Conservation (phyloP, 805 yeast genomes). For the Candida sakaeoensis region DNA sequence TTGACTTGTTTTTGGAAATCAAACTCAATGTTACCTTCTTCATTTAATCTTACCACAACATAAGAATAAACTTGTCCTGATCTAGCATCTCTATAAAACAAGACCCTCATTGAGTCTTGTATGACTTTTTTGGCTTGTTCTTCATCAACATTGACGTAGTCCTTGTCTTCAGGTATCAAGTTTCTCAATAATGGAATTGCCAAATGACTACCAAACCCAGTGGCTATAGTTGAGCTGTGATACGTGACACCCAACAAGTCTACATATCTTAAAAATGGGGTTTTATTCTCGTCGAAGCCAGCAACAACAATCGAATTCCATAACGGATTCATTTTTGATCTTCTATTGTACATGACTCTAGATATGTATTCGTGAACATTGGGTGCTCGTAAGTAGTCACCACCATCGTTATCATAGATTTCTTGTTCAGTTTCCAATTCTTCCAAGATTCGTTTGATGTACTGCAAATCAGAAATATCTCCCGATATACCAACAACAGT, state of each 20-base stretch:
- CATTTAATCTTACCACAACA: conserved; percentile 56
- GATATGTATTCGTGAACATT: conserved; percentile 86
- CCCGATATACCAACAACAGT: conserved; percentile 94
- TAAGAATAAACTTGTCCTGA: conserved; percentile 81
- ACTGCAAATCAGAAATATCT: conserved; percentile 91
- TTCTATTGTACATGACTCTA: conserved; percentile 77
- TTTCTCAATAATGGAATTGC: conserved; percentile 90
- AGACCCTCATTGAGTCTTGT: conserved; percentile 85
- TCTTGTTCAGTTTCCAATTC: conserved; percentile 72
- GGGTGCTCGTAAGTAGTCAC: conserved; percentile 65
- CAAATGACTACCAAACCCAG: conserved; percentile 94
- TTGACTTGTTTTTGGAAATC: conserved; percentile 61
- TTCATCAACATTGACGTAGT: conserved; percentile 63
- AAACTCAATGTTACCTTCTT: conserved; percentile 45
- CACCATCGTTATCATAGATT: conserved; percentile 69
- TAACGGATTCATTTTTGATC: conserved; percentile 91
- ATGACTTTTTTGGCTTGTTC: conserved; percentile 75
- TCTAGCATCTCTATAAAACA: conserved; percentile 95
- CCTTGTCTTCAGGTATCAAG: conserved; percentile 74
- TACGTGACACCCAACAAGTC: conserved; percentile 91
- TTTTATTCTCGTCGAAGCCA: conserved; percentile 66
- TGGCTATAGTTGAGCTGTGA: conserved; percentile 83
- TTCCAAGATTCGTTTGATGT: conserved; percentile 68
- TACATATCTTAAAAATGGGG: conserved; percentile 77
- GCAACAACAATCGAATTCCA: conserved; percentile 95